phyloP scores from a whole-genome alignment of 176 grass and related monocot species.

The Lolium rigidum region DNA sequence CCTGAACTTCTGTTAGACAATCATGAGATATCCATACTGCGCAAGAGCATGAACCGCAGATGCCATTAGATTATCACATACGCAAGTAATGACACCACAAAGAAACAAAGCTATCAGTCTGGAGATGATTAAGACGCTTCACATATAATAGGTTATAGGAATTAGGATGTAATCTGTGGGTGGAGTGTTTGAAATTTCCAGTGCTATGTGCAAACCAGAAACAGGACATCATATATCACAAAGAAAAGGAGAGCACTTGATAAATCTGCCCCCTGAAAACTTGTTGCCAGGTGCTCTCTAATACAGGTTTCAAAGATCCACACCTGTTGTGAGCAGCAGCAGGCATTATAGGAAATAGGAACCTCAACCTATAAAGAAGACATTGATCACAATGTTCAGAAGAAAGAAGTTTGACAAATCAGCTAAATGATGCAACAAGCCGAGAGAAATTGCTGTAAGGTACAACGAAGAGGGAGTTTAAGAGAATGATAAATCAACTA shows the following conservation, averaged over 20 bases:
- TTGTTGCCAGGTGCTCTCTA: neutral
- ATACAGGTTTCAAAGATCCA: constrained; percentile 12
- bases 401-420: neutral
- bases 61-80: neutral
- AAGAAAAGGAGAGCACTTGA: neutral
- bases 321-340: neutral
- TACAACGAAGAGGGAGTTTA: neutral
- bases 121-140: neutral
- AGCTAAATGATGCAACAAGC: neutral
- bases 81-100: neutral
- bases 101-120: neutral
- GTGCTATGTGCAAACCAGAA: neutral
- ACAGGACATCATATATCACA: neutral
- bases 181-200: neutral
- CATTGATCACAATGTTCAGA: constrained; percentile 4
- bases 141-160: neutral
- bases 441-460: neutral
- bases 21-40: neutral
- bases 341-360: neutral
- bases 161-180: neutral
- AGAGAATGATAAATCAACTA: neutral
- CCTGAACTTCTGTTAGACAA: neutral
- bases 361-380: constrained; percentile 1
- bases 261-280: neutral
- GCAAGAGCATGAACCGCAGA: neutral